phyloP scores from a whole-genome alignment of 2,329 filamentous ascomycete genomes.

The Paracamarosporium sp. region DNA sequence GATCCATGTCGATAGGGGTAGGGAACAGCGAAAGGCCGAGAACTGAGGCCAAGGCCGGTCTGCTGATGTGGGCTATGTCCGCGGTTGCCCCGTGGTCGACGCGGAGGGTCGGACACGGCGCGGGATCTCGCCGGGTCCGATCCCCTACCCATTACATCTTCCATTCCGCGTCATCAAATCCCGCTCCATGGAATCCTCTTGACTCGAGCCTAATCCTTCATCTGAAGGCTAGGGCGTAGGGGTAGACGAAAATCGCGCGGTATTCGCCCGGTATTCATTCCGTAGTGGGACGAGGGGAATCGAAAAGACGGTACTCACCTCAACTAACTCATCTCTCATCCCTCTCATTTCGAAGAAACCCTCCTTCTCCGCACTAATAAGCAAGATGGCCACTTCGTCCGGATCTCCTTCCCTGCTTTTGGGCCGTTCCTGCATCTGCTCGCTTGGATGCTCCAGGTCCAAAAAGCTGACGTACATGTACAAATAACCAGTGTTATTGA shows the following conservation, averaged over 20 bases:
- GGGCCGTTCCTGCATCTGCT: slow-evolving; percentile 50
- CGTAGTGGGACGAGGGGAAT: no score
- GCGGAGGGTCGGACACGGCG: background rate
- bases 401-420: slow-evolving; percentile 53
- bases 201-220: background rate
- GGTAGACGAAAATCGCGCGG: background rate
- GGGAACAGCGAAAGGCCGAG: background rate
- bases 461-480: slow-evolving; percentile 99
- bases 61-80: background rate
- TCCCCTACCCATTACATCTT: background rate
- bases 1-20: background rate
- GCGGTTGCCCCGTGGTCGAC: background rate
- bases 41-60: no score
- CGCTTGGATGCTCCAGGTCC: slow-evolving; percentile 61
- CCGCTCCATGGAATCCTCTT: background rate
- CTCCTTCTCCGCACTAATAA: slow-evolving; percentile 93
- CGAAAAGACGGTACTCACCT: slow-evolving; percentile 49
- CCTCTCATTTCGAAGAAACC: slow-evolving; percentile 88
- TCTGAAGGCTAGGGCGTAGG: background rate
- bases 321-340: slow-evolving; percentile 67
- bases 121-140: background rate
- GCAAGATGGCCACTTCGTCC: slow-evolving; percentile 83
- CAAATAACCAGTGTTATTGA: slow-evolving; percentile 94
- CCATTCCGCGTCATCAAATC: background rate
- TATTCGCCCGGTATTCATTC: background rate